These are phyloP conservation scores for Pythium grandisporangium DNA, from an alignment of 352 stramenopile genomes.

Conservation along the genomic window DNA sequence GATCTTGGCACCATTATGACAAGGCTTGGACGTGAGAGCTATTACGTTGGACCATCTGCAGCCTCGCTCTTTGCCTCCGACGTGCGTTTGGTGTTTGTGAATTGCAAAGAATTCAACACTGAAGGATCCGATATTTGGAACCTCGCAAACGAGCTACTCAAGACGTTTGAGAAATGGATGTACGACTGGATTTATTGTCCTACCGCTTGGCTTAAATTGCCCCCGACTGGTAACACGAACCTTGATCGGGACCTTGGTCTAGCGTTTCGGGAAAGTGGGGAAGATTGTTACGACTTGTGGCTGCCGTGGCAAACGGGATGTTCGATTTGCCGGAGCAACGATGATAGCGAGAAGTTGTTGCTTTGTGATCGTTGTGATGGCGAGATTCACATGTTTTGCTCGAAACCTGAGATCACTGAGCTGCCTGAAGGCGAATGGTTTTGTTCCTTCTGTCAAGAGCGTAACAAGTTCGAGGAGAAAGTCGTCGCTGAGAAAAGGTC, in stretches of 20 bases:
- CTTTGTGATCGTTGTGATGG: conserved; percentile 84
- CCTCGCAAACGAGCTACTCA: conserved; percentile 55
- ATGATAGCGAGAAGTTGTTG: conserved; percentile 69
- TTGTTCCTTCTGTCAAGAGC: conserved; percentile 57
- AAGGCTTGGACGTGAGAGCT: conserved; percentile 63
- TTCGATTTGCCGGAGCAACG: conserved; percentile 62
- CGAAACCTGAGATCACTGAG: conserved; percentile 54
- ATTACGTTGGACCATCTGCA: conserved; percentile 69
- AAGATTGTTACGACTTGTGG: conserved; percentile 68
- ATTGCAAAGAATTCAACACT: conserved; percentile 83
- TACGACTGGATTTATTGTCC: conserved; percentile 81
- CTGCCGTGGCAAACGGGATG: conserved; percentile 71
- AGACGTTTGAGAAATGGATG: conserved; percentile 81
- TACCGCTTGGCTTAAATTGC: conserved; percentile 71
- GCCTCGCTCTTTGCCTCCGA: conserved; percentile 76
- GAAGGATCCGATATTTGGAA: conserved; percentile 76
- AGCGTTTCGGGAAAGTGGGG: conserved; percentile 51
- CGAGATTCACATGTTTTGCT: conserved; percentile 83
- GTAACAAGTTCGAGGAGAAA: conserved; percentile 34
- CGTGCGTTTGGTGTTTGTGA: conserved; percentile 78
- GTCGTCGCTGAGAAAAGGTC: conserved; percentile 1
- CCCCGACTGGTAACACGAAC: conserved; percentile 28
- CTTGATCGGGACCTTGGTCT: conserved; percentile 37
- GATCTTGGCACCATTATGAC: conserved; percentile 77
- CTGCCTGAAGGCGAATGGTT: conserved; percentile 79